A percentile compares a stretch with the other conserved stretches of the same genome.
Evolutionary conservation across 2,329 filamentous ascomycete genomes (phyloP).

Genomic region (Chalara sp.): DNA sequence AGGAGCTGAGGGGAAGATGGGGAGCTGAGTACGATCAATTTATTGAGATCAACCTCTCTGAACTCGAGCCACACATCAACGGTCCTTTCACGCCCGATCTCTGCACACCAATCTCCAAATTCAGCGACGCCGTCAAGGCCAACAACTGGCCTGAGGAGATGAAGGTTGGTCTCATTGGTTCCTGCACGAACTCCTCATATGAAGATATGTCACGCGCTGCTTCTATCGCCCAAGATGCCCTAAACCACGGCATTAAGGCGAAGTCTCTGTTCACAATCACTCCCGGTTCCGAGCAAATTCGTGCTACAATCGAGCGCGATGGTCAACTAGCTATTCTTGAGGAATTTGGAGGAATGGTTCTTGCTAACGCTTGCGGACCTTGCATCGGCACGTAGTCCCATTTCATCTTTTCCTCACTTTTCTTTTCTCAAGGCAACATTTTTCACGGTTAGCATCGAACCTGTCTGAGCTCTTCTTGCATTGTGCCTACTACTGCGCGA

Average conservation of each 20-base stretch:
- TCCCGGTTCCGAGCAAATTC: constrained; percentile 93
- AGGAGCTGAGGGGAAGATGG: constrained; percentile 78
- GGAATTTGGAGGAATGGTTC: constrained; percentile 88
- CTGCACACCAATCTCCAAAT: constrained; percentile 95
- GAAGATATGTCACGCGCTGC: constrained; percentile 92
- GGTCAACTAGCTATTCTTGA: constrained; percentile 84
- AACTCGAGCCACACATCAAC: constrained; percentile 97
- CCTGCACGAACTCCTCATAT: constrained; percentile 87
- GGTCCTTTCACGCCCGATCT: constrained; percentile 98
- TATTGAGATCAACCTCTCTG: constrained; percentile 90
- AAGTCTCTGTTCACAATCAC: constrained; percentile 93
- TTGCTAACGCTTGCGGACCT: constrained; percentile 91
- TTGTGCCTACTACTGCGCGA: too few species aligned
- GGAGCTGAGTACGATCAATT: constrained; percentile 93
- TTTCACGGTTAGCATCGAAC: too few species aligned
- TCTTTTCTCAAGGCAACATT: too few species aligned
- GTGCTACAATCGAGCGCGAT: constrained; percentile 66
- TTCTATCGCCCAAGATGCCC: constrained; percentile 84
- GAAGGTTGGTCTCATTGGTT: constrained; percentile 94
- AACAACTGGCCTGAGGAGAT: constrained; percentile 96
- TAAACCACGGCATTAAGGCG: constrained; percentile 87
- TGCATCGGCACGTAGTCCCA: constrained; percentile 57
- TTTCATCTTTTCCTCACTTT: not conserved
- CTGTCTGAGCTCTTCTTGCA: too few species aligned
- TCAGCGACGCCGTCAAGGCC: constrained; percentile 86